Evolutionary conservation across 805 yeast genomes (phyloP).

Genomic region (Lipomyces kockii): DNA sequence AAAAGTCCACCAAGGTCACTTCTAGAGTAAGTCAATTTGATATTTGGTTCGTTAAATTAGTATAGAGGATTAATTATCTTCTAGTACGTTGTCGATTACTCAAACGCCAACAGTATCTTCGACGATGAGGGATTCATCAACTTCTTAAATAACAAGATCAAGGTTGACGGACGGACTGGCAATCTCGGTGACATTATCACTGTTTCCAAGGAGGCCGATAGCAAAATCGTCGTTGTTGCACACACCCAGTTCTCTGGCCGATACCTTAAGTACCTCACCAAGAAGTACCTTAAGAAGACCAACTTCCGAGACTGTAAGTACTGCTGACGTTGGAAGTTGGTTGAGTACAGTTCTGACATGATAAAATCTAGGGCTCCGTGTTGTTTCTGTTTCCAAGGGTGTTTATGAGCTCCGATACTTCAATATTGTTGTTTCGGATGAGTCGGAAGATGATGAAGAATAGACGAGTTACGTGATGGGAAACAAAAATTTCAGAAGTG

Average conservation of each 20-base stretch:
- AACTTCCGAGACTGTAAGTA: conserved; percentile 87
- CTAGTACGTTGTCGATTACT: conserved; percentile 93
- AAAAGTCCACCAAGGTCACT: conserved; percentile 64
- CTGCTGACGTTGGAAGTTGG: background rate
- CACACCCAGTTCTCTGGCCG: conserved; percentile 98
- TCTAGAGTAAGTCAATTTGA: conserved; percentile 37
- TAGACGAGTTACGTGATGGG: conserved; percentile 25
- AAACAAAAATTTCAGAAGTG: conserved; percentile 4
- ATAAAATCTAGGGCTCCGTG: conserved; percentile 81
- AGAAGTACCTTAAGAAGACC: conserved; percentile 99
- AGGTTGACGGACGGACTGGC: conserved; percentile 95
- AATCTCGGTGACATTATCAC: conserved; percentile 95
- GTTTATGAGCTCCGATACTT: conserved; percentile 97
- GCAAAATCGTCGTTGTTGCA: conserved; percentile 79
- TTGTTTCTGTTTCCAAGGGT: conserved; percentile 93
- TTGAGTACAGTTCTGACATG: background rate
- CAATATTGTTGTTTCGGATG: conserved; percentile 97
- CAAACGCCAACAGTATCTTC: conserved; percentile 96
- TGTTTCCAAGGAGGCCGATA: conserved; percentile 80
- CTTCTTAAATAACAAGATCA: conserved; percentile 98
- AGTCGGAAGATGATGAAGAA: conserved; percentile 87
- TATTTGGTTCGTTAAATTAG: background rate
- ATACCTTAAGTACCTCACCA: conserved; percentile 98
- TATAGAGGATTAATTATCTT: background rate
- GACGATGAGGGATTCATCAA: conserved; percentile 98